Base-by-base conservation (phyloP, 2,329 filamentous ascomycete species). In the Xylariomycetidae sp. region DNA sequence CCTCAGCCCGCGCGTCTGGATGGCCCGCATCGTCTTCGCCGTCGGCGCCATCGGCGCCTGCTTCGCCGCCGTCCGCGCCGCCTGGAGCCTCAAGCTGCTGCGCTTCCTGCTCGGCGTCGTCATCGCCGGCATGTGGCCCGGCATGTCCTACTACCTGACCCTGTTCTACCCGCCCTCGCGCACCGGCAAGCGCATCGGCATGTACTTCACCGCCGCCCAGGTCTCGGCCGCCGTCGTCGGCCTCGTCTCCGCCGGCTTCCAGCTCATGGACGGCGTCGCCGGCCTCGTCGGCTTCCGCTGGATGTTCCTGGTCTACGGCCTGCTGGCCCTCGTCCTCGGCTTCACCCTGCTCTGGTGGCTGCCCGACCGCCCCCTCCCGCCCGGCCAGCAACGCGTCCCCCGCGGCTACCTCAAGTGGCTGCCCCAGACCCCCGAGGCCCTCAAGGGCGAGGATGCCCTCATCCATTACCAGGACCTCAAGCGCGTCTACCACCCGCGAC, bases 91-190 rank as follows among this genome's bases (percentile, higher is more conserved):
- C 48, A 89, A 90, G 74, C 68, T 94, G n/a, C 71, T 95, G 18
- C 80, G 88, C 6, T 81, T 95, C 35, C 70, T 95, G 9, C 74
- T 95, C 6, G 88, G 88, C 29, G 73, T 92, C 10, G 87, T 94
- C 16, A 89, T 89, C 54, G 88, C 88, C 1, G 88, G 88, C 29
- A 88, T 95, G 82, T 95, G 88, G 88, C 88, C 88, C 0, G 88
- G 88, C 31, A 94, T 95, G 88, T 78, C 86, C 8, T 92, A 92
- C 58, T 95, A 94, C 53, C 69, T 95, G 29, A 93, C 88, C 0
- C 70, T 94, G 6, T 95, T 94, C 67, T 95, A 95, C 53, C 88
- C 88, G 6, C 87, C 88, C 0, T 85, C 84, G 5, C 74, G 85
- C 10, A 92, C 83, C 2, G 88, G 85, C 10, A 93, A 92, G 64